Evolutionary conservation across 495 filamentous ascomycete genomes (phyloP).

Genomic region (Neurospora sublineolata): DNA sequence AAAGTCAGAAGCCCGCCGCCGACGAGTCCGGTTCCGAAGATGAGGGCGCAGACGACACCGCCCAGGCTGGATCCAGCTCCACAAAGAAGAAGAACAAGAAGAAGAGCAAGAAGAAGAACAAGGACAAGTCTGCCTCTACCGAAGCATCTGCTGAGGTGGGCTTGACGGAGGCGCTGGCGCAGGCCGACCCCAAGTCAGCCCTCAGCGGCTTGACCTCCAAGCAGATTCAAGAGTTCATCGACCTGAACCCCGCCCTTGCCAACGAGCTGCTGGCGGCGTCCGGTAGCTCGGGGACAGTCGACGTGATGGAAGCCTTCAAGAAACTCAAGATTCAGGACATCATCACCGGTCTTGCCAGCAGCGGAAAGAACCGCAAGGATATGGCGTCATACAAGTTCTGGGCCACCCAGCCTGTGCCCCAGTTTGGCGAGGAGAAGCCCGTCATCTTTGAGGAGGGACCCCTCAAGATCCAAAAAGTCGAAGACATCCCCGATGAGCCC

Average conservation of each 20-base stretch:
- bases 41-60: slow-evolving; percentile 14
- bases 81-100: slow-evolving; percentile 39
- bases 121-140: slow-evolving; percentile 33
- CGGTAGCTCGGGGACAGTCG: slow-evolving; percentile 9
- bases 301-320: slow-evolving; percentile 50
- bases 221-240: slow-evolving; percentile 43
- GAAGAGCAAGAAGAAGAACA: slow-evolving; percentile 37
- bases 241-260: slow-evolving; percentile 50
- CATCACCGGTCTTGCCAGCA: slow-evolving; percentile 63
- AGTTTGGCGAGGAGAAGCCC: slow-evolving; percentile 50
- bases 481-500: slow-evolving; percentile 62
- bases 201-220: slow-evolving; percentile 33
- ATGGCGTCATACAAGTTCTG: slow-evolving; percentile 98
- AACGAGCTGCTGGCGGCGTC: slow-evolving; percentile 34
- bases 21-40: slow-evolving; percentile 27
- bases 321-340: slow-evolving; percentile 66
- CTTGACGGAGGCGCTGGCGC: slow-evolving; percentile 4
- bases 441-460: slow-evolving; percentile 41
- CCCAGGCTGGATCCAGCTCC: slow-evolving; percentile 6
- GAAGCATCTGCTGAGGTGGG: slow-evolving; percentile 5
- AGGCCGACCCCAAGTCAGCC: slow-evolving; percentile 27
- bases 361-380: slow-evolving; percentile 83
- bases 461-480: slow-evolving; percentile 52
- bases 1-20: slow-evolving; percentile 13
- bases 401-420: slow-evolving; percentile 89